Conservation (phyloP, 2,329 filamentous ascomycete genomes). For the Domatiomyces globalis region DNA sequence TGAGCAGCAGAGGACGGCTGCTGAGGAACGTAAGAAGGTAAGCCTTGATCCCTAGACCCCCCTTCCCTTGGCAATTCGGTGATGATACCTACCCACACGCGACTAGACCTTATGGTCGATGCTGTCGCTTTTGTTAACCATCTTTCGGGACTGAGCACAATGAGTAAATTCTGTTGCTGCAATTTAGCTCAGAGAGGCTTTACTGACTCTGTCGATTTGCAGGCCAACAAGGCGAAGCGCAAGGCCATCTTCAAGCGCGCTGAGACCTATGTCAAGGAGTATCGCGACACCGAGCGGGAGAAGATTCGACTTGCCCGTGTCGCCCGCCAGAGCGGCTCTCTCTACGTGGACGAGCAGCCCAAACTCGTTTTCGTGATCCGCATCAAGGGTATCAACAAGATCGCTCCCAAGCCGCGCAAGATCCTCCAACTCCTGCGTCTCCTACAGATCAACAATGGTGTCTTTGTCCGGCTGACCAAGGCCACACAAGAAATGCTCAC, state of each 20-base stretch:
- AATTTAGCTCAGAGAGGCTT: neutral
- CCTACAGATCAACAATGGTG: conserved; percentile 99
- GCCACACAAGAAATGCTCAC: conserved; percentile 94
- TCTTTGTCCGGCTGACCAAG: conserved; percentile 96
- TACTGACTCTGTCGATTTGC: conserved; percentile 19
- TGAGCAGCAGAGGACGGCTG: conserved; percentile 66
- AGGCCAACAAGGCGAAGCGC: conserved; percentile 99
- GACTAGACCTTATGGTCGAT: conserved; percentile 89
- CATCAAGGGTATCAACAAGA: conserved; percentile 99
- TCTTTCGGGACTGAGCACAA: conserved; percentile 88
- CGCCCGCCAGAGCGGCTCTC: conserved; percentile 81
- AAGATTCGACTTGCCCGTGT: conserved; percentile 84
- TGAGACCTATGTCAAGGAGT: conserved; percentile 99
- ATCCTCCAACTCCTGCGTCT: conserved; percentile 98
- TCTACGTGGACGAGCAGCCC: conserved; percentile 86
- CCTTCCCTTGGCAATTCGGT: conserved; percentile 34
- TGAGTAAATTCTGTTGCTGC: neutral
- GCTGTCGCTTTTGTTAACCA: conserved; percentile 92
- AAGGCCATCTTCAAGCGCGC: conserved; percentile 98
- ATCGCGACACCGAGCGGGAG: conserved; percentile 95
- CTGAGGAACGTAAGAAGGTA: conserved; percentile 84
- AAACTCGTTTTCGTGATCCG: conserved; percentile 97
- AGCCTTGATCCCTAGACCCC: conserved; percentile 33
- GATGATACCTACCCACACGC: conserved; percentile 82
- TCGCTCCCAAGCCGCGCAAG: conserved; percentile 99